Base-by-base conservation (phyloP, 1,284 basidiomycete genomes). In the Ustilago curta region DNA sequence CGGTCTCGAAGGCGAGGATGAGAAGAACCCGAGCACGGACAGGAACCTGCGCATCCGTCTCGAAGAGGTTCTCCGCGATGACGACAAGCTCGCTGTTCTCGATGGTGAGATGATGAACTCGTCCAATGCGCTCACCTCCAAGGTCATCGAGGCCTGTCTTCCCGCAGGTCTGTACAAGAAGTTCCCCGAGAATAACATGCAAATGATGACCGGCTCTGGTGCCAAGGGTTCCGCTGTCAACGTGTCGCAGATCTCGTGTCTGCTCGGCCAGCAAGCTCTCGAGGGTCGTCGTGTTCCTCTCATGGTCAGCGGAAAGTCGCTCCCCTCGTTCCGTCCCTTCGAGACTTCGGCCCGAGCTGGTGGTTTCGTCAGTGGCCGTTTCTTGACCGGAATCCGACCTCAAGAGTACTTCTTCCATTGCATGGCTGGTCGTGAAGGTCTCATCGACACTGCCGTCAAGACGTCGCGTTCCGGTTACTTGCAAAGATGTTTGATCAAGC, bases 401-500 rank as follows among this genome's bases (percentile, higher is more conserved):
- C 97, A 99, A 85, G 97, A 99, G 86, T 99, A 97, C 87, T 99
- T 97, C 88, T 99, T 99, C 89, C 97, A 99, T 87, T 98, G 97
- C 86, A 99, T 99, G 97, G 95, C 97, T 66, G 97, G 97, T 58
- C 91, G 97, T 80, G 97, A 99, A 87, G 97, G 97, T 85, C 89
- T 99, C 35, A 99, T 99, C 83, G 97, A 99, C 85, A 99, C 97
- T 11, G 97, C 97, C 52, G 97, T 99, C 86, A 99, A 99, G 87
- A 99, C 97, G 6, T 94, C 93, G 75, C 93, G 97, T 74, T 99
- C 97, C 11, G 97, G 97, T 23, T 99, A 99, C 86, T 89, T 99
- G 48, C 97, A 99, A 85, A 91, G 97, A 63, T 99, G 97, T 87
- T 88, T 99, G 77, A 97, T 99, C 88, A 99, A 99, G 87, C 97